phyloP scores from a whole-genome alignment of 495 filamentous ascomycete species.

The Copromyces sp. region DNA sequence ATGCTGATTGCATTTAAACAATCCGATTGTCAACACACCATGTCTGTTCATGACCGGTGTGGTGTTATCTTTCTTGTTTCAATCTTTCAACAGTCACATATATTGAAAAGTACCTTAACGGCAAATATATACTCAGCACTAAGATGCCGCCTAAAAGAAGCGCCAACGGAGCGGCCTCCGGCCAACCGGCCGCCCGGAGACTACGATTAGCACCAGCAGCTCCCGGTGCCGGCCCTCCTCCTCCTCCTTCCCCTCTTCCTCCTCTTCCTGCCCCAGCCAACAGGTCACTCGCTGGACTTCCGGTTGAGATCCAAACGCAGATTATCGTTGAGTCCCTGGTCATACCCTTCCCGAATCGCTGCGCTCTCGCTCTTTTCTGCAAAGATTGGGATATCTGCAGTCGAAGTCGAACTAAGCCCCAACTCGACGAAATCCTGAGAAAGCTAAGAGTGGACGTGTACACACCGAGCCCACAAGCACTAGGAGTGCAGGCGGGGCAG shows the following conservation, averaged over 20 bases:
- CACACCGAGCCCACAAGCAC: neutral
- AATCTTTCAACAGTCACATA: neutral
- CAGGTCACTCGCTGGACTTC: neutral
- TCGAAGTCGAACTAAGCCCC: neutral
- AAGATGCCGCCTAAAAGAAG: neutral
- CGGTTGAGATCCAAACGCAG: conserved; percentile 4
- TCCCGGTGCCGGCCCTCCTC: neutral
- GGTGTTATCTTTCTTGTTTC: neutral
- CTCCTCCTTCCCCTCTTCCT: neutral
- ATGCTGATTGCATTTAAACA: neutral
- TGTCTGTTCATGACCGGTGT: neutral
- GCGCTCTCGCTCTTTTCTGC: conserved; percentile 5
- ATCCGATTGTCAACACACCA: neutral
- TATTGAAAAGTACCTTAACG: neutral
- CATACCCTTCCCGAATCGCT: neutral
- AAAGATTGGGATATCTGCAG: conserved; percentile 7
- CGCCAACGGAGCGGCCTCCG: neutral
- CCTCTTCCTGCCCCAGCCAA: neutral
- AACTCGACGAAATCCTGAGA: conserved; percentile 2
- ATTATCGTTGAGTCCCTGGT: neutral
- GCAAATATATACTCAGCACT: neutral
- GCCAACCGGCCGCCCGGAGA: neutral
- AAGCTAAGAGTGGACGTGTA: conserved; percentile 8
- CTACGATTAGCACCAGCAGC: neutral
- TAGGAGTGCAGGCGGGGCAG: neutral